Conservation (phyloP, 768 basidiomycete species). For the Daedaleopsis sinensis region DNA sequence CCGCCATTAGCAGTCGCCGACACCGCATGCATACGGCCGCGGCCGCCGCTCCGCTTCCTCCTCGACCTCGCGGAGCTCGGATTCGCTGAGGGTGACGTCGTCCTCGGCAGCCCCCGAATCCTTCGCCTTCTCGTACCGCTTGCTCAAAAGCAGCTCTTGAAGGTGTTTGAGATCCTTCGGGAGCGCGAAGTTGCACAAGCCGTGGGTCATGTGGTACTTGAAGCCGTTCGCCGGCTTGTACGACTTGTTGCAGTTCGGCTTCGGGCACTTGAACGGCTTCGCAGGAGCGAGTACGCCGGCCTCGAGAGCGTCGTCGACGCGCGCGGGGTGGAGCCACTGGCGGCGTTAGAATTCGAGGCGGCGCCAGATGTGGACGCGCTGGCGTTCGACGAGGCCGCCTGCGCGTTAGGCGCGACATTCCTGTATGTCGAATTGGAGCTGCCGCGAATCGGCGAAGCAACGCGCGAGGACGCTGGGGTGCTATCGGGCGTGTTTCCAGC, state of each 20-base stretch:
- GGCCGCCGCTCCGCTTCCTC: slow-evolving; percentile 82
- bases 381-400: slow-evolving; percentile 29
- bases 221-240: slow-evolving; percentile 96
- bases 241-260: slow-evolving; percentile 92
- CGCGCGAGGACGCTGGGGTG: slow-evolving; percentile 53
- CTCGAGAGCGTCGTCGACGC: slow-evolving; percentile 51
- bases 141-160: slow-evolving; percentile 64
- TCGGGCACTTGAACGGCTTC: slow-evolving; percentile 93
- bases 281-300: slow-evolving; percentile 61
- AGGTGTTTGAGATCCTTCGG: slow-evolving; percentile 83
- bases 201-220: slow-evolving; percentile 94
- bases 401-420: slow-evolving; percentile 26
- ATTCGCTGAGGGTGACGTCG: slow-evolving; percentile 47
- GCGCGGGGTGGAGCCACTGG: slow-evolving; percentile 35
- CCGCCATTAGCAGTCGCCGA: slow-evolving; percentile 81
- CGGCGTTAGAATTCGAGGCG: slow-evolving; percentile 12
- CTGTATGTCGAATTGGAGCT: slow-evolving; percentile 19
- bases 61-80: slow-evolving; percentile 72
- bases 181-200: slow-evolving; percentile 91
- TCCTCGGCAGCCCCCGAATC: slow-evolving; percentile 18
- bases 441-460: slow-evolving; percentile 35
- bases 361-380: slow-evolving; percentile 26
- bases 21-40: slow-evolving; percentile 87
- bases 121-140: slow-evolving; percentile 41
- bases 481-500: slow-evolving; percentile 46